These are phyloP conservation scores for Epichloe brachyelytri DNA, from an alignment of 2,329 filamentous ascomycete genomes.

Conservation along the genomic window DNA sequence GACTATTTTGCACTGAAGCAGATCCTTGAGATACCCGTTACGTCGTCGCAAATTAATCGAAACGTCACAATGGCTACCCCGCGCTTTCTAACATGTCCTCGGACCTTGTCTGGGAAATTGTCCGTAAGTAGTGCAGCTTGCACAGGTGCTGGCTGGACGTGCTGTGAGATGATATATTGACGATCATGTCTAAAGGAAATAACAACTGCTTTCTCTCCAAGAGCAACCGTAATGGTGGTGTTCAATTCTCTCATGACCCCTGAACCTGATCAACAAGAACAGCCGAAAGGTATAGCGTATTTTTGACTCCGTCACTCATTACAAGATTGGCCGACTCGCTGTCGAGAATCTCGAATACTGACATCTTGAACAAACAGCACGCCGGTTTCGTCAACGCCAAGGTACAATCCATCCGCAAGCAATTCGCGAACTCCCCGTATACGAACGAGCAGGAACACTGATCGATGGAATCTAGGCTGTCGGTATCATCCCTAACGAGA, in stretches of 20 bases:
- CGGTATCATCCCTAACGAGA: constrained; percentile 61
- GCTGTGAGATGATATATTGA: background rate
- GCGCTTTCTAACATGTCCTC: constrained; percentile 63
- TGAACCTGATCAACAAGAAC: constrained; percentile 89
- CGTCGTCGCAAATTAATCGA: constrained; percentile 17
- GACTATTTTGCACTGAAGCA: constrained; percentile 16
- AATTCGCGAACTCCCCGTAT: constrained; percentile 1
- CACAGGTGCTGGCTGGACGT: background rate
- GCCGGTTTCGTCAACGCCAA: constrained; percentile 89
- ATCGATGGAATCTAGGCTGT: constrained; percentile 49
- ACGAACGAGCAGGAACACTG: constrained; percentile 5
- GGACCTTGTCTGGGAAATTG: constrained; percentile 90
- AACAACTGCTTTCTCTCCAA: constrained; percentile 90
- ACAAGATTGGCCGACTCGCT: background rate
- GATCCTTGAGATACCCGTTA: constrained; percentile 10
- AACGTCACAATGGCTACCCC: constrained; percentile 41
- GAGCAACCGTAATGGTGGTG: constrained; percentile 65
- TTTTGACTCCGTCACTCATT: background rate
- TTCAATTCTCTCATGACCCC: constrained; percentile 84
- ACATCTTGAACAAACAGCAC: constrained; percentile 42
- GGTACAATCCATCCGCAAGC: constrained; percentile 37
- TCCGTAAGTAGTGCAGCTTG: constrained; percentile 59
- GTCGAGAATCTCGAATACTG: constrained; percentile 17
- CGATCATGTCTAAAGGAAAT: constrained; percentile 42
- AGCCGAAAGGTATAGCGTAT: constrained; percentile 60